Percentiles rank a stretch among this genome's conserved stretches.
These are phyloP conservation scores for Chaetomiaceae sp. DNA, from an alignment of 2,329 filamentous ascomycete genomes.

Conservation along the genomic window DNA sequence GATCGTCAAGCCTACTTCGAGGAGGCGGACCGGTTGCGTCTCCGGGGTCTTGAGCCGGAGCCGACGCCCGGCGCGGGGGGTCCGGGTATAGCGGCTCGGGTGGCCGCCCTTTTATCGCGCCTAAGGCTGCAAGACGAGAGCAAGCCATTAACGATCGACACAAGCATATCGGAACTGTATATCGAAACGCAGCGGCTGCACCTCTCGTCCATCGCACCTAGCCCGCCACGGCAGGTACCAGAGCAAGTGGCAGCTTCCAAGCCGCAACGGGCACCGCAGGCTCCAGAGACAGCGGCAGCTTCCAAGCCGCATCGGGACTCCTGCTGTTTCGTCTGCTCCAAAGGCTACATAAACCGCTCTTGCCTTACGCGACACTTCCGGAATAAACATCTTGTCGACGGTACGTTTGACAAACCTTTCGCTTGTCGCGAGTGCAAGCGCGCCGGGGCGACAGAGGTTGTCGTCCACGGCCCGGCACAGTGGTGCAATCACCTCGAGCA, in stretches of 20 bases:
- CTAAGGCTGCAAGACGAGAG: not conserved
- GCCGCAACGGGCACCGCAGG: constrained; percentile 1
- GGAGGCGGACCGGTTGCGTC: constrained; percentile 12
- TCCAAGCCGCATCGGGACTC: constrained; percentile 4
- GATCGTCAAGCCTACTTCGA: constrained; percentile 15
- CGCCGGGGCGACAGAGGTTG: constrained; percentile 7
- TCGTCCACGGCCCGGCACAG: constrained; percentile 5
- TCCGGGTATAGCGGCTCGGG: constrained; percentile 11
- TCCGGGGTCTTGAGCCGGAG: constrained; percentile 10
- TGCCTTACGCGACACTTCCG: constrained; percentile 10
- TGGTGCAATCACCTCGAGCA: constrained; percentile 15
- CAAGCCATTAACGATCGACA: not conserved
- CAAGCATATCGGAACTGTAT: constrained; percentile 8
- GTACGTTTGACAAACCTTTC: constrained; percentile 15
- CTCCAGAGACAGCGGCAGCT: constrained; percentile 2
- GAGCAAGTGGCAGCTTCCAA: constrained; percentile 5
- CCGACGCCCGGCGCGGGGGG: constrained; percentile 8
- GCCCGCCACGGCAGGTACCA: not conserved
- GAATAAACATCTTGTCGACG: constrained; percentile 8
- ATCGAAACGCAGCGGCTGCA: constrained; percentile 8
- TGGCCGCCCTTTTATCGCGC: constrained; percentile 10
- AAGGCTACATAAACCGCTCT: constrained; percentile 6
- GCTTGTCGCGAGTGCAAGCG: constrained; percentile 10
- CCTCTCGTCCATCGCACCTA: constrained; percentile 7
- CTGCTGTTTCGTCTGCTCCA: constrained; percentile 13